Percentiles rank a stretch among this genome's conserved stretches.
Conservation (phyloP, 441 rosid genomes). For the Kokia cookei region DNA sequence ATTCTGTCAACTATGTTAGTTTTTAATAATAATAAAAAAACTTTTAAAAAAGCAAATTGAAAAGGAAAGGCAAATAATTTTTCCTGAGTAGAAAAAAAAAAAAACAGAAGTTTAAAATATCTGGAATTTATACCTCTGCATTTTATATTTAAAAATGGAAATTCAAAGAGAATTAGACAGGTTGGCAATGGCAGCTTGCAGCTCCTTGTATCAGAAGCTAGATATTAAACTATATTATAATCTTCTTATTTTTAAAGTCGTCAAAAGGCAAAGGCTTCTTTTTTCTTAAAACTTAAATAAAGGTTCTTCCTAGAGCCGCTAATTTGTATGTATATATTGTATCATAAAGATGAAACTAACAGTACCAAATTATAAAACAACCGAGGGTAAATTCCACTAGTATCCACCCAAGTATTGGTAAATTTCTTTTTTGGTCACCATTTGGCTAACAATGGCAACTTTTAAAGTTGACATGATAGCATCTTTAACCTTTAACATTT, state of each 20-base stretch:
- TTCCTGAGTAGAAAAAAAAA: not conserved
- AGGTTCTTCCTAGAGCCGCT: not conserved
- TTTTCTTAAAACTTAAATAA: not conserved
- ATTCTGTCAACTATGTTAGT: fast-evolving
- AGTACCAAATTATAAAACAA: not conserved
- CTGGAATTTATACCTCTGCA: too few relatives aligned
- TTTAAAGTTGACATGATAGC: too few relatives aligned
- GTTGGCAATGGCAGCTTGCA: not conserved
- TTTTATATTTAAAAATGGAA: too few relatives aligned
- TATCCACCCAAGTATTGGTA: too few relatives aligned
- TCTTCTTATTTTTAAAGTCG: not conserved
- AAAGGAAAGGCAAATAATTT: too few relatives aligned
- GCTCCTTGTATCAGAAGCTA: not conserved
- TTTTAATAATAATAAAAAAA: too few relatives aligned
- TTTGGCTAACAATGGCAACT: too few relatives aligned
- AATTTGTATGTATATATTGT: not conserved
- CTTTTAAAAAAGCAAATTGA: too few relatives aligned
- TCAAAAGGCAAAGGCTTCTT: not conserved
- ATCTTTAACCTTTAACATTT: too few relatives aligned
- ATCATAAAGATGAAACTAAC: not conserved
- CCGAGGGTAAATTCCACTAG: not conserved
- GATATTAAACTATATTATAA: not conserved
- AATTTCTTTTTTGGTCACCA: too few relatives aligned
- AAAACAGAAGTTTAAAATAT: not conserved
- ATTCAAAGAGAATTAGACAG: too few relatives aligned